Evolutionary conservation across 2,329 filamentous ascomycete genomes (phyloP).

Genomic region (Bipolaris sorokiniana): DNA sequence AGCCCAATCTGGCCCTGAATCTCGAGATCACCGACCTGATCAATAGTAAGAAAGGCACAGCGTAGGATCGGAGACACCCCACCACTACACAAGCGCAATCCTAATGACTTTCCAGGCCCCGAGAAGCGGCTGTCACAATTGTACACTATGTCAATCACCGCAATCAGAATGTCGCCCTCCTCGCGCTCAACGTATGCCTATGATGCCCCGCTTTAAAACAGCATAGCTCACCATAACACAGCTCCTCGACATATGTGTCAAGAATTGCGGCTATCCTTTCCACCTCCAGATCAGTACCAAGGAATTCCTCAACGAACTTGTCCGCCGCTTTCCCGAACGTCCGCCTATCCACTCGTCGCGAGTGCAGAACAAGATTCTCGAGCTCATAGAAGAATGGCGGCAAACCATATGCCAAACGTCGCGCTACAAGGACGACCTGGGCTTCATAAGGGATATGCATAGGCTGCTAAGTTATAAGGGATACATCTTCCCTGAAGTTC

Average conservation of each 20-base stretch:
- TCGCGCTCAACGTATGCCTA: slow-evolving; percentile 73
- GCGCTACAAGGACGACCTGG: slow-evolving; percentile 94
- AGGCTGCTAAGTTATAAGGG: slow-evolving; percentile 94
- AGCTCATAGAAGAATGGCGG: slow-evolving; percentile 97
- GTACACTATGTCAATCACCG: slow-evolving; percentile 95
- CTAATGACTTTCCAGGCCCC: slow-evolving; percentile 62
- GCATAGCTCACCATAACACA: slow-evolving; percentile 46
- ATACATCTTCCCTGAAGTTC: slow-evolving; percentile 91
- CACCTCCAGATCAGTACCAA: slow-evolving; percentile 98
- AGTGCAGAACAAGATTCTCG: slow-evolving; percentile 90
- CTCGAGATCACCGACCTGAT: slow-evolving; percentile 96
- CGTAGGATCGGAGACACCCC: slow-evolving; percentile 56
- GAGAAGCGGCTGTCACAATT: slow-evolving; percentile 91
- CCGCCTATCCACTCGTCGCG: slow-evolving; percentile 84
- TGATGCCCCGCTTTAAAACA: slow-evolving; percentile 16
- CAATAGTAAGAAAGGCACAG: slow-evolving; percentile 95
- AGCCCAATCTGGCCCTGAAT: slow-evolving; percentile 94
- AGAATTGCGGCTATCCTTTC: slow-evolving; percentile 99
- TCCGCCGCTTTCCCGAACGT: slow-evolving; percentile 91
- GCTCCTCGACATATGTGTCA: slow-evolving; percentile 97
- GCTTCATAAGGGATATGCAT: slow-evolving; percentile 98
- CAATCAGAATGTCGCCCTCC: slow-evolving; percentile 90
- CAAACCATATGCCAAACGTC: slow-evolving; percentile 98
- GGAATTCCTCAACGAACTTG: slow-evolving; percentile 97
- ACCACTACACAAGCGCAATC: slow-evolving; percentile 1